These are phyloP conservation scores for Colletotrichum sp. DNA, from an alignment of 2,329 filamentous ascomycete genomes.

Conservation along the genomic window DNA sequence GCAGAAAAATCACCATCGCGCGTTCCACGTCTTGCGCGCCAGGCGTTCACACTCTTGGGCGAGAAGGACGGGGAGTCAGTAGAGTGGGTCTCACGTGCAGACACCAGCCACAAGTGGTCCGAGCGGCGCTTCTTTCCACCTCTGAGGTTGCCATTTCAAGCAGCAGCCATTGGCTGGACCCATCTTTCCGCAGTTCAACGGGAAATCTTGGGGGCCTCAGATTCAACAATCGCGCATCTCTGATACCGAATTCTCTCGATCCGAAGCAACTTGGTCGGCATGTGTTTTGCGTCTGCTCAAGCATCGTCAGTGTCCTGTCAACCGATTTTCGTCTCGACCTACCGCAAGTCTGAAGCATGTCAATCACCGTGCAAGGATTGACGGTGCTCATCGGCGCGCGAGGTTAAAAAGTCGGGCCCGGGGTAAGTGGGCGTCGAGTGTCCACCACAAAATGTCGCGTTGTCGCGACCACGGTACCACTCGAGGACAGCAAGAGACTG, in stretches of 20 bases:
- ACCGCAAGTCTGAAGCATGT: slow-evolving; percentile 7
- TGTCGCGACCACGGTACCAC: not conserved
- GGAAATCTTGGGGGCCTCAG: not conserved
- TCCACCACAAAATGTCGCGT: slow-evolving; percentile 17
- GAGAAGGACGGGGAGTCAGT: slow-evolving; percentile 11
- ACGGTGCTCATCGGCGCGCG: slow-evolving; percentile 18
- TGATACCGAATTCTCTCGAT: not conserved
- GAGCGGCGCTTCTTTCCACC: not conserved
- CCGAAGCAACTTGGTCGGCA: not conserved
- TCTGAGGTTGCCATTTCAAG: not conserved
- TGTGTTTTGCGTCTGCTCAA: not conserved
- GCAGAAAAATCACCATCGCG: slow-evolving; percentile 20
- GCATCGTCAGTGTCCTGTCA: not conserved
- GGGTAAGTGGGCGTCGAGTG: slow-evolving; percentile 19
- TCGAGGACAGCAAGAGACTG: not conserved
- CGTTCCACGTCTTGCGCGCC: slow-evolving; percentile 13
- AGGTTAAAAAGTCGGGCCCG: slow-evolving; percentile 18
- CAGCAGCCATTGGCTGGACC: not conserved
- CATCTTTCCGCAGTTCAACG: not conserved
- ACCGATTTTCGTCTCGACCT: slow-evolving; percentile 13
- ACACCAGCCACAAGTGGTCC: slow-evolving; percentile 19
- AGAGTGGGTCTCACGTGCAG: slow-evolving; percentile 24
- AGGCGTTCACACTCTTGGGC: not conserved
- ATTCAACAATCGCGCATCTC: not conserved
- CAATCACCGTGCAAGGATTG: slow-evolving; percentile 16